These are phyloP conservation scores for Lumnitzera racemosa DNA, from an alignment of 345 rosid genomes.

Conservation along the genomic window DNA sequence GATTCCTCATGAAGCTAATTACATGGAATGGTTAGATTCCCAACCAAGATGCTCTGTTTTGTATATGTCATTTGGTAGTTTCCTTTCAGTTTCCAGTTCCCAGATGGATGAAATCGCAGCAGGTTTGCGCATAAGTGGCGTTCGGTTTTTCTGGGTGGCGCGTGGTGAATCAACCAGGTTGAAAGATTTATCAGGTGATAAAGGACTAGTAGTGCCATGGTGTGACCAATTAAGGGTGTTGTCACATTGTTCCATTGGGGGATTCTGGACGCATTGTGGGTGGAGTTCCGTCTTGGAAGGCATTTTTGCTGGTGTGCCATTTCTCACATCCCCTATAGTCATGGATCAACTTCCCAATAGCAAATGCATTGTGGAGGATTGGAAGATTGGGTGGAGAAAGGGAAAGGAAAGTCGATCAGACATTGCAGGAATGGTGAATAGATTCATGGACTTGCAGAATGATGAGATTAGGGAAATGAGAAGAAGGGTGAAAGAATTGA, in stretches of 20 bases:
- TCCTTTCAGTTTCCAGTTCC: conserved; percentile 19
- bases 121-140: conserved; percentile 20
- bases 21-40: conserved; percentile 25
- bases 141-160: conserved; percentile 32
- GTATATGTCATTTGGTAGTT: conserved; percentile 39
- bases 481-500: conserved; percentile 3
- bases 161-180: conserved; percentile 8
- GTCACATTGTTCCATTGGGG: conserved; percentile 20
- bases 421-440: conserved; percentile 6
- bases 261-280: conserved; percentile 33
- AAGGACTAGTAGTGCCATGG: conserved; percentile 41
- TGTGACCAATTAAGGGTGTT: conserved; percentile 43
- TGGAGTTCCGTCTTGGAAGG: conserved; percentile 24
- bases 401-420: conserved; percentile 2
- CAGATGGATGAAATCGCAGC: conserved; percentile 33
- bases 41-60: conserved; percentile 28
- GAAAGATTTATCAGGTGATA: conserved; percentile 4
- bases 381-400: conserved; percentile 25
- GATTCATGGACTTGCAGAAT: conserved; percentile 9
- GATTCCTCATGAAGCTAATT: neutral
- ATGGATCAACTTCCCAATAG: conserved; percentile 20
- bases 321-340: conserved; percentile 19
- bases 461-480: conserved; percentile 13
- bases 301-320: conserved; percentile 16
- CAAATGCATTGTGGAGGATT: conserved; percentile 16